Base-by-base conservation (phyloP, 179 eudicot genomes). In the Heliamphora pulchella region DNA sequence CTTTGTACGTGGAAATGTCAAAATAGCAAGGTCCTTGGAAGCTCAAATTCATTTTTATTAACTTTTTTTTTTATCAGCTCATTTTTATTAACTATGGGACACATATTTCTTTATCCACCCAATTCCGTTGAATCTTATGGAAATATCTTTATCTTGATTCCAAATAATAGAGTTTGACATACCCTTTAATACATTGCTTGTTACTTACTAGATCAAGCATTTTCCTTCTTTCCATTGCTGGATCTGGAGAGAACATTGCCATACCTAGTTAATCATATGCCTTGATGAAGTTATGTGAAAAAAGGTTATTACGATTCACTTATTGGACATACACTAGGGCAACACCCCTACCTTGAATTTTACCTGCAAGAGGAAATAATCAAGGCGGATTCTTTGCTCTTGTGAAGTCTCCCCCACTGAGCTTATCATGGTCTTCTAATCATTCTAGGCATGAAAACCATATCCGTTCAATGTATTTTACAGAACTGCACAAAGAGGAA, bases 361-460 rank as follows among this genome's bases (percentile, higher is more conserved):
- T 47, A 44, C 11, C 73, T 46, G 73, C 73, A 69, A 15, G 54
- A 69, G 54, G 73, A 69, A 47, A 48, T 4, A 71, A 71, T 71
- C 6, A 50, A 50, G 54, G 58, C 4, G 10, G 43, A 71, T 7
- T 7, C 58, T 4, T 15, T 15, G 6, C 20, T 5, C 15, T 3
- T 15, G 64, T 15, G 15, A 4, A 17, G 64, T 8, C 5, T 64
- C 1, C 31, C 8, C 9, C 31, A 2, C 8, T 17, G 18, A 17
- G 54, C 18, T 8, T 15, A 18, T 51, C 43, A 50, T 48, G 22
- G 44, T 10, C 75, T 71, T 17, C 58, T 18, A 41, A 70, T 14
- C 58, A 47, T 70, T 50, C 41, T 71, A 10, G 8, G 13, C 75
- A 18, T 20, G 15, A 71, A 71, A 71, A 7, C 51, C 15, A 54